These are phyloP conservation scores for Pythium folliculosum DNA, from an alignment of 352 stramenopile genomes.

Conservation along the genomic window DNA sequence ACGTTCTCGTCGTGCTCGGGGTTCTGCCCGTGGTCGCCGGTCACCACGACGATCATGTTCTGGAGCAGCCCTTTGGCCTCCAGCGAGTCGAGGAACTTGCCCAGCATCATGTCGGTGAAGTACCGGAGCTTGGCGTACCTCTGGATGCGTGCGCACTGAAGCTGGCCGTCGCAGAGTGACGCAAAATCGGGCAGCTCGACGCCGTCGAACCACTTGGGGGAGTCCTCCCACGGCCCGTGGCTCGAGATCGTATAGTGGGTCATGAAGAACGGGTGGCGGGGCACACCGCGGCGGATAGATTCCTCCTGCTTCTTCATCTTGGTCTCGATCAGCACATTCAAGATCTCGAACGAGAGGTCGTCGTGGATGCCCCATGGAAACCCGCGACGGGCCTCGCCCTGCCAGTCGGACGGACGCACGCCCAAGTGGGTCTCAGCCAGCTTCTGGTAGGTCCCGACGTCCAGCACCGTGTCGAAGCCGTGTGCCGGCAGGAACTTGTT, in stretches of 20 bases:
- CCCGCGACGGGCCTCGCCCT: constrained; percentile 15
- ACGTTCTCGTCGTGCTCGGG: constrained; percentile 28
- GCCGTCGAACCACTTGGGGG: constrained; percentile 40
- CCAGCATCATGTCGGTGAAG: constrained; percentile 49
- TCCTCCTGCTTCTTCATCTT: constrained; percentile 35
- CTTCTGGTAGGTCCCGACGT: constrained; percentile 33
- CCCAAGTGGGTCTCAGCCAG: constrained; percentile 36
- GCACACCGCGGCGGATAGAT: constrained; percentile 17
- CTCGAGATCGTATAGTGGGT: constrained; percentile 60
- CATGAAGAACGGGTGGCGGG: constrained; percentile 53
- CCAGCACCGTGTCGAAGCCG: constrained; percentile 51
- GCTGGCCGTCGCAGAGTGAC: constrained; percentile 23
- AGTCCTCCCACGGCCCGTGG: constrained; percentile 8
- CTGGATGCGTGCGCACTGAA: constrained; percentile 30
- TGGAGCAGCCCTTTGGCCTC: constrained; percentile 41
- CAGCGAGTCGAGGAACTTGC: constrained; percentile 58
- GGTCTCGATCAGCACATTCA: constrained; percentile 48
- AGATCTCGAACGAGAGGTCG: constrained; percentile 49
- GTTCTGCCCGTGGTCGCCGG: constrained; percentile 49
- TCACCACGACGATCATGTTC: constrained; percentile 56
- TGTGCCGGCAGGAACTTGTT: constrained; percentile 45
- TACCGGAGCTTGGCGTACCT: constrained; percentile 52
- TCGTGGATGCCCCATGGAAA: constrained; percentile 57
- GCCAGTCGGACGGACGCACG: constrained; percentile 37
- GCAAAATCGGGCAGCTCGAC: constrained; percentile 42